Conservation (phyloP, 2,329 filamentous ascomycete species). For the Passalora sequoiae region DNA sequence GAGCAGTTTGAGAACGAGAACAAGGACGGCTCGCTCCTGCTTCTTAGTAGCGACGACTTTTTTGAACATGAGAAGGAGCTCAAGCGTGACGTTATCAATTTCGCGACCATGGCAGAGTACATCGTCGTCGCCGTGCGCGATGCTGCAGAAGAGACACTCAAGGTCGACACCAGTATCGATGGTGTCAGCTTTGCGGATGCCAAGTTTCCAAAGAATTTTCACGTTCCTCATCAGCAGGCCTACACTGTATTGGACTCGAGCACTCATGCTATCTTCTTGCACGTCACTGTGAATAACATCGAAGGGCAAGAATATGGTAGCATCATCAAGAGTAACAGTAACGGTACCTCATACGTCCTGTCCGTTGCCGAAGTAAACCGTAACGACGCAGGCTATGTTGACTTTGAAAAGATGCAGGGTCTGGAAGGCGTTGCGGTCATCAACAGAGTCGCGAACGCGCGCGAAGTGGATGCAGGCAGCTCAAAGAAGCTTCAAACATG, state of each 20-base stretch:
- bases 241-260: conserved; percentile 95
- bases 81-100: conserved; percentile 70
- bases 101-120: conserved; percentile 94
- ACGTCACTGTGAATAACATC: conserved; percentile 71
- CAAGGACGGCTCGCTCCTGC: conserved; percentile 51
- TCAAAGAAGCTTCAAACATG: conserved; percentile 79
- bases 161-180: conserved; percentile 78
- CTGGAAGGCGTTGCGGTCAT: conserved; percentile 85
- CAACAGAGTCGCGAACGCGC: conserved; percentile 74
- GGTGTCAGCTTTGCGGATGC: conserved; percentile 76
- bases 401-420: conserved; percentile 93
- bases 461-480: conserved; percentile 57
- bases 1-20: conserved; percentile 56
- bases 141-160: conserved; percentile 62
- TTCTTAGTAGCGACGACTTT: conserved; percentile 74
- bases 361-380: conserved; percentile 78
- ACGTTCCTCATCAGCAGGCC: conserved; percentile 68
- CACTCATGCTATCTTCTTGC: conserved; percentile 88
- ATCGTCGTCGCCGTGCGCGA: conserved; percentile 76
- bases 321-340: conserved; percentile 97
- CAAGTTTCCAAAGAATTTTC: conserved; percentile 79
- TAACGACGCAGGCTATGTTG: conserved; percentile 70
- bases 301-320: conserved; percentile 68
- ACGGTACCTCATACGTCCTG: conserved; percentile 89
- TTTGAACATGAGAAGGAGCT: conserved; percentile 62